These are phyloP conservation scores for Colletotrichum gigasporum DNA, from an alignment of 2,329 filamentous ascomycete genomes.

Conservation along the genomic window DNA sequence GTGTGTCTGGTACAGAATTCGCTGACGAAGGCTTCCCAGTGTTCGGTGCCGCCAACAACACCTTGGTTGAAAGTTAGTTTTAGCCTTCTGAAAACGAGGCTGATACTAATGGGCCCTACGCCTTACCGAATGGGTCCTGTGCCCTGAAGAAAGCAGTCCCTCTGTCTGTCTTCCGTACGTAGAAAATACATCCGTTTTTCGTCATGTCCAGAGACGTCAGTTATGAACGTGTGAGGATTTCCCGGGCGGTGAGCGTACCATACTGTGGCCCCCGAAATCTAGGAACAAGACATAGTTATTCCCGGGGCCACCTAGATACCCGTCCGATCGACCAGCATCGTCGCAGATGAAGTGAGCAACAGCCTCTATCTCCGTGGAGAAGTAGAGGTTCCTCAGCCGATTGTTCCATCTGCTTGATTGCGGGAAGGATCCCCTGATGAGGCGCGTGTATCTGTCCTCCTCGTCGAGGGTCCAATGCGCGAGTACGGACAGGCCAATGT, in stretches of 20 bases:
- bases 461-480: background rate
- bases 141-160: background rate
- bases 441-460: background rate
- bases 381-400: background rate
- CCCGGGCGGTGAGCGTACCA: too few relatives aligned
- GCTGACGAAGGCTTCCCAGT: constrained; percentile 21
- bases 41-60: constrained; percentile 6
- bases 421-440: background rate
- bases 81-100: too few relatives aligned
- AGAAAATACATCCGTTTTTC: constrained; percentile 21
- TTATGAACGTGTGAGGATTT: background rate
- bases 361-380: constrained; percentile 12
- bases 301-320: background rate
- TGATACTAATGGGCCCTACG: too few relatives aligned
- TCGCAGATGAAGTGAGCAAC: constrained; percentile 14
- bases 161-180: background rate
- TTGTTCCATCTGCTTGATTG: background rate
- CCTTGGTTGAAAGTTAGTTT: constrained; percentile 2
- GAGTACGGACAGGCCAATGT: background rate
- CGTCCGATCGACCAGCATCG: background rate
- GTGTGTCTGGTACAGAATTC: constrained; percentile 5
- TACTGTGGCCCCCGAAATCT: constrained; percentile 26
- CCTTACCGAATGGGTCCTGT: constrained; percentile 7
- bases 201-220: background rate
- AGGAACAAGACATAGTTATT: constrained; percentile 10